Evolutionary conservation across 768 basidiomycete species (phyloP).

Genomic region (Leccinum aurantiacum): DNA sequence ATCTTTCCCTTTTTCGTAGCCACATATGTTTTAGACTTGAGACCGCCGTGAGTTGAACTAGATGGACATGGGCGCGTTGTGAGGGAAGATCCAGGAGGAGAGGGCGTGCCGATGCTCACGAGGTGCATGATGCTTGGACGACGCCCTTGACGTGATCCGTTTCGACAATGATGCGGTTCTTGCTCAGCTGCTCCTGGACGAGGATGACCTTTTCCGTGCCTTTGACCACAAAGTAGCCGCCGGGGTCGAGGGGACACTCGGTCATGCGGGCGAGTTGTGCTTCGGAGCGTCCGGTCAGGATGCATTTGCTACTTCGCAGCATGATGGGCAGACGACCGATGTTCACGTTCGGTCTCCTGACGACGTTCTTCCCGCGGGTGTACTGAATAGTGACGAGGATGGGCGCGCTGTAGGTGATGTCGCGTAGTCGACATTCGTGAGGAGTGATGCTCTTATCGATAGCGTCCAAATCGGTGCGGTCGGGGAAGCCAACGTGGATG

Average conservation of each 20-base stretch:
- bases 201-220: constrained; percentile 99
- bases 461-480: constrained; percentile 79
- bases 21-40: constrained; percentile 98
- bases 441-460: constrained; percentile 87
- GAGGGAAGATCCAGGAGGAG: constrained; percentile 7
- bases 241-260: constrained; percentile 97
- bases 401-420: constrained; percentile 91
- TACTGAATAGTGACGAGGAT: constrained; percentile 95
- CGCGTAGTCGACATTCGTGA: constrained; percentile 94
- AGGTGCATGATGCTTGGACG: constrained; percentile 95
- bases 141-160: constrained; percentile 85
- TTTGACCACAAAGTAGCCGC: constrained; percentile 99
- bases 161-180: constrained; percentile 99
- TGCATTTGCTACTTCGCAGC: constrained; percentile 94
- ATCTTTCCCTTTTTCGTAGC: constrained; percentile 93
- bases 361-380: constrained; percentile 86
- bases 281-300: constrained; percentile 74
- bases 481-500: constrained; percentile 90
- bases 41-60: constrained; percentile 77
- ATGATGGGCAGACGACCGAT: constrained; percentile 95
- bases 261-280: constrained; percentile 89
- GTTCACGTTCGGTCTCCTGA: constrained; percentile 76
- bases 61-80: constrained; percentile 4
- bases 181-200: constrained; percentile 97
- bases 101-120: constrained; percentile 51